These are phyloP conservation scores for Xylaria arbuscula DNA, from an alignment of 2,329 filamentous ascomycete species.

Conservation along the genomic window DNA sequence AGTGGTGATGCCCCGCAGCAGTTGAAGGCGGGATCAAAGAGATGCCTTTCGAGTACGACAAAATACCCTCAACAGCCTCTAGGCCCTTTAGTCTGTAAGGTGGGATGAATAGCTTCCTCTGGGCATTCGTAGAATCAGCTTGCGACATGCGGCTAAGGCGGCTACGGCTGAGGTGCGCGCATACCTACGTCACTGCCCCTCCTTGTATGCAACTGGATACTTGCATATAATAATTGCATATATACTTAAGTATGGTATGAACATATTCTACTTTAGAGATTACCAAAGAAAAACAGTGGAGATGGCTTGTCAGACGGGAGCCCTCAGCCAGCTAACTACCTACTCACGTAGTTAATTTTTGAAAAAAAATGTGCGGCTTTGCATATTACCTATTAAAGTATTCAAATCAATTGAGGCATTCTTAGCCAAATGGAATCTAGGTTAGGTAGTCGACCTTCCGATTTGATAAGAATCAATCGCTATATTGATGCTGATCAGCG, in stretches of 20 bases:
- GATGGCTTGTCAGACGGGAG: too few species aligned
- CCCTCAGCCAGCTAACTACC: neutral
- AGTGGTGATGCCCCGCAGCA: neutral
- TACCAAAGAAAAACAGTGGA: neutral
- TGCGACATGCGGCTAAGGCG: slow-evolving; percentile 22
- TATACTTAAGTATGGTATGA: too few species aligned
- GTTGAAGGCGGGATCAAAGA: neutral
- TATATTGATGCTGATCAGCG: too few species aligned
- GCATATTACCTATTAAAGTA: too few species aligned
- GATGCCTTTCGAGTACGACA: neutral
- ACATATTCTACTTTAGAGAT: too few species aligned
- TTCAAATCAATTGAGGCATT: too few species aligned
- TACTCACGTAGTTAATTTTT: neutral
- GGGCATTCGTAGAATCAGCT: slow-evolving; percentile 1
- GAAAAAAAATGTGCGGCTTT: too few species aligned
- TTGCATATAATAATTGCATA: neutral
- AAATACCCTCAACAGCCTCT: neutral
- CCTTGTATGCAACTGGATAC: neutral
- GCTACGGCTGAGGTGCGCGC: neutral
- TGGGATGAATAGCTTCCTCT: slow-evolving; percentile 9
- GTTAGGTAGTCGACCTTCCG: too few species aligned
- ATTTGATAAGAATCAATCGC: too few species aligned
- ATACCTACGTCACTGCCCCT: slow-evolving; percentile 33
- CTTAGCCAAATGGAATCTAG: too few species aligned
- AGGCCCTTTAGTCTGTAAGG: neutral